Base-by-base conservation (phyloP, 2,329 filamentous ascomycete species). In the Sordariomycetes sp. region DNA sequence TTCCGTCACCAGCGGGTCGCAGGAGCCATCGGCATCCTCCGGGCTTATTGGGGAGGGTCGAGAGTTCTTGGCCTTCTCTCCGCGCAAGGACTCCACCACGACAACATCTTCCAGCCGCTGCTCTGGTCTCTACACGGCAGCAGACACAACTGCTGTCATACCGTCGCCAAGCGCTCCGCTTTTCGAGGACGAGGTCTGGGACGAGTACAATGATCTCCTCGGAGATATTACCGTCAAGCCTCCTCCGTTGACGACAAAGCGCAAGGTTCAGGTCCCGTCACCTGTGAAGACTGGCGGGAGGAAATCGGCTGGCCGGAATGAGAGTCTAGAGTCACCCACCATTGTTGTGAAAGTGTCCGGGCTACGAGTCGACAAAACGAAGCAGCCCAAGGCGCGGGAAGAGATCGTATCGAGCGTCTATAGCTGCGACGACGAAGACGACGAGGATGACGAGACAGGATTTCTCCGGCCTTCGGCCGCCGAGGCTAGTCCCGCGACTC, bases 151-250 rank as follows among this genome's bases (percentile, higher is more conserved):
- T 18, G 86, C 88, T 7, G 72, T 90, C 2, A 75, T 88, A 24
- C 87, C 88, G 0, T 73, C 76, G 3, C 76, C 82, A 1, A 77
- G 76, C 52, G 82, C 84, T 3, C 85, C 83, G 0, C 78, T 86
- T 3, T 83, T 76, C 1, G 89, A 95, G 63, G 93, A 97, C 65
- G 93, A 97, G 67, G 81, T 96, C 1, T 97, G 93, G 93, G 86
- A 92, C 56, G 93, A 96, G 71, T 97, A 95, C 67, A 86, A 97
- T 63, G 93, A 97, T 65, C 75, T 97, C 14, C 81, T 97, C 58
- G 88, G 89, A 57, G 86, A 89, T 12, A 79, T 77, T 11, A 68
- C 68, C 1, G 59, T 66, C 35, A 74, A 75, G 61, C 71, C 71
- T 1, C 77, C 78, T 2, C 71, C 72, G 1, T 83, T 82, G 1